Base-by-base conservation (phyloP, 2,329 filamentous ascomycete genomes). In the Fusarium bactridioides region DNA sequence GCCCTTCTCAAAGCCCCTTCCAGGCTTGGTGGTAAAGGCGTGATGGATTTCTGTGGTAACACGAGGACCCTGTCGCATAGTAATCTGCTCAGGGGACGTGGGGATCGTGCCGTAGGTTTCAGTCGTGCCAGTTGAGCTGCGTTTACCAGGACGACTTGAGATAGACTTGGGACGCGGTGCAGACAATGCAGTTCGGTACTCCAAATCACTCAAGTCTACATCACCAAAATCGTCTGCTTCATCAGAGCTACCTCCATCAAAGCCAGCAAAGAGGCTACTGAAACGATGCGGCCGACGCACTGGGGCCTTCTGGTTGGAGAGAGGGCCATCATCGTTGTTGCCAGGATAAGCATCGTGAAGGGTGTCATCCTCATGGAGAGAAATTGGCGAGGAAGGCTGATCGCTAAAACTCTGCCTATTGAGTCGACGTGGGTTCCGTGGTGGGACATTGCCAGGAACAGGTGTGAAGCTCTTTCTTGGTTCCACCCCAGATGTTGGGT, bases 201-300 rank as follows among this genome's bases (percentile, higher is more conserved):
- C 92, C 4, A 88, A 87, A 74, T 93, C 92, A 75, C 89, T 92
- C 69, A 88, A 70, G 54, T 92, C 90, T 8, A 80, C 84, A 66
- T 91, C 89, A 35, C 81, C 84, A 79, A 91, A 91, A 33, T 92
- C 89, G 44, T 91, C 89, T 6, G 79, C 84, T 61, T 93, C 91
- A 48, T 91, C 91, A 12, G 91, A 91, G 76, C 90, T 94, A 48
- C 85, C 86, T 18, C 89, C 89, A 51, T 95, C 93, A 74, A 97
- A 96, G 0, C 93, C 93, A 37, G 93, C 93, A 80, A 96, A 96
- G n/a, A 97, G 84, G 78, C 93, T 96, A 81, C 93, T 95, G 54
- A 93, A 91, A 61, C 93, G 88, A 77, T 93, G 91, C 2, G 93
- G 92, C 21, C 91, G 88, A 67, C 91, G 88, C 78, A 92, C 85